phyloP scores from a whole-genome alignment of 2,329 filamentous ascomycete genomes.

The Dichotomopilus funicola region DNA sequence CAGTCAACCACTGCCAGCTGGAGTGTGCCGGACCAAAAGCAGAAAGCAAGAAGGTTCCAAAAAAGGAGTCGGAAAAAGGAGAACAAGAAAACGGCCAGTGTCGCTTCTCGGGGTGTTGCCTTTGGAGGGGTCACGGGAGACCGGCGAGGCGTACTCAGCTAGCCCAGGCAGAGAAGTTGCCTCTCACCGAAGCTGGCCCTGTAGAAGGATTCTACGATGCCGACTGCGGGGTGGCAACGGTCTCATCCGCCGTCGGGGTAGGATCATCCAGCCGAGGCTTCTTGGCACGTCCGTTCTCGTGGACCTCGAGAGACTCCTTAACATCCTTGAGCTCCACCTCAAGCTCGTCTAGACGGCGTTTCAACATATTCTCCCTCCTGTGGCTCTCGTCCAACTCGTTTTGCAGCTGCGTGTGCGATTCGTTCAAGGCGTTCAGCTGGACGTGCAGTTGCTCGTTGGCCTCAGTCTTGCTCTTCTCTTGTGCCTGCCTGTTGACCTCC shows the following conservation, averaged over 20 bases:
- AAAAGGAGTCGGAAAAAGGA: neutral
- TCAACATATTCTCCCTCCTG: constrained; percentile 72
- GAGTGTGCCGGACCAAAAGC: no score
- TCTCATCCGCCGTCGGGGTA: constrained; percentile 1
- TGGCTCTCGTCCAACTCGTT: constrained; percentile 69
- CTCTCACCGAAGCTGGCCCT: no score
- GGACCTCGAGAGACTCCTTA: constrained; percentile 24
- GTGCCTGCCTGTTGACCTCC: constrained; percentile 39
- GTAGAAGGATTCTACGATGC: neutral
- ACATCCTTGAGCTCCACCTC: constrained; percentile 51
- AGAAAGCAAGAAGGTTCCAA: no score
- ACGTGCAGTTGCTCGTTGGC: constrained; percentile 52
- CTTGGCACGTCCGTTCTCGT: constrained; percentile 28
- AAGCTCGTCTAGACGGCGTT: constrained; percentile 73
- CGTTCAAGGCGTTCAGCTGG: constrained; percentile 44
- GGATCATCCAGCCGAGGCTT: constrained; percentile 27
- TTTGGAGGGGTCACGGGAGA: no score
- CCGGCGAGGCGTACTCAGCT: no score
- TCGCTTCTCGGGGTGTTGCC: no score
- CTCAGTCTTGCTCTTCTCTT: constrained; percentile 43
- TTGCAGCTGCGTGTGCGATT: constrained; percentile 42
- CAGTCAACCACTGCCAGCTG: no score
- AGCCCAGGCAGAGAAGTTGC: neutral
- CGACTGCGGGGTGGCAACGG: constrained; percentile 1
- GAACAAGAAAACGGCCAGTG: no score